A percentile compares a stretch with the other conserved stretches of the same genome.
Evolutionary conservation across 352 stramenopile genomes (phyloP).

Genomic region (Globisporangium rhizosaccharum): DNA sequence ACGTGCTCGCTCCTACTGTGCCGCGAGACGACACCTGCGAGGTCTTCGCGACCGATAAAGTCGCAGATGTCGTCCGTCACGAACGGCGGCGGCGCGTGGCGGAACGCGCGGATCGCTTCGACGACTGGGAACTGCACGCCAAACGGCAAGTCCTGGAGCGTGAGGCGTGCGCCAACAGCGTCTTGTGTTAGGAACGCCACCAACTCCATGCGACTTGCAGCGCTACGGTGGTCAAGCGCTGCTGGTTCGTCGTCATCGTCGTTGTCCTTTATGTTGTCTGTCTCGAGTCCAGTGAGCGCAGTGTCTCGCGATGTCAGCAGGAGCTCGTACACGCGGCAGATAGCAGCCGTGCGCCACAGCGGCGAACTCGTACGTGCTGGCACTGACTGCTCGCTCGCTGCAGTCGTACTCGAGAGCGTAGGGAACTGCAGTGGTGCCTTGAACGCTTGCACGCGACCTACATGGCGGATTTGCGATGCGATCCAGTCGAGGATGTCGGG

Average conservation of each 20-base stretch:
- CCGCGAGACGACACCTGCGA: constrained; percentile 21
- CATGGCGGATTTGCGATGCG: neutral
- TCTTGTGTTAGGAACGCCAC: constrained; percentile 51
- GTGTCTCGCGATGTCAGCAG: constrained; percentile 10
- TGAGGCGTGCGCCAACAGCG: constrained; percentile 24
- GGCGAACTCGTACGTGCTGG: neutral
- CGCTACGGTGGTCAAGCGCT: neutral
- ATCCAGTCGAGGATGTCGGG: neutral
- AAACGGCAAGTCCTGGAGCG: constrained; percentile 52
- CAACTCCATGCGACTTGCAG: constrained; percentile 20
- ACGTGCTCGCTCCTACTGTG: neutral
- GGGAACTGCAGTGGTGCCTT: neutral
- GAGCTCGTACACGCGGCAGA: constrained; percentile 42
- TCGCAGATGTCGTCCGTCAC: constrained; percentile 48
- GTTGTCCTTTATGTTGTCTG: too few relatives aligned
- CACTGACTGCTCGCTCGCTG: neutral
- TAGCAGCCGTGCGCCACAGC: constrained; percentile 25
- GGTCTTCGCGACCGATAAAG: constrained; percentile 59
- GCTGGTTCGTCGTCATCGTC: neutral
- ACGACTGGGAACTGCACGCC: constrained; percentile 53
- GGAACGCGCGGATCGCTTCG: constrained; percentile 49
- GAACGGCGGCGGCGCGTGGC: constrained; percentile 49
- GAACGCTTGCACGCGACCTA: neutral
- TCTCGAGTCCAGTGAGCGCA: neutral
- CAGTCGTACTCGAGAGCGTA: neutral